phyloP scores from a whole-genome alignment of 2,329 filamentous ascomycete genomes.

The Fusarium pseudoanthophilum region DNA sequence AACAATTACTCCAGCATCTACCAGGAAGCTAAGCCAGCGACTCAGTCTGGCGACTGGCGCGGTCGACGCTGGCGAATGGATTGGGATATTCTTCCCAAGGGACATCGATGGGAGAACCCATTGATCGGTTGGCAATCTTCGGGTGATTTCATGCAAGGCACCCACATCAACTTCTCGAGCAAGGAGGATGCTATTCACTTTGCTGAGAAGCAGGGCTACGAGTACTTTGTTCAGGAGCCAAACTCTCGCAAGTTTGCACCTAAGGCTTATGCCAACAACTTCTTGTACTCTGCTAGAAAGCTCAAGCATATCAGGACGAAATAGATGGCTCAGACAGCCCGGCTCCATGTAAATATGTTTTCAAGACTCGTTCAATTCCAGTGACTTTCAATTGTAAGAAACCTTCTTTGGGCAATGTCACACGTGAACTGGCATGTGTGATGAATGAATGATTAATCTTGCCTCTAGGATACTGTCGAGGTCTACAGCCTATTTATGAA shows the following conservation, averaged over 20 bases:
- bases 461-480: background rate
- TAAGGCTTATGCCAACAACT: conserved; percentile 97
- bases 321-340: conserved; percentile 56
- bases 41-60: conserved; percentile 92
- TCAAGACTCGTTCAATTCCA: conserved; percentile 30
- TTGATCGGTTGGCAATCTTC: conserved; percentile 99
- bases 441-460: background rate
- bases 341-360: conserved; percentile 47
- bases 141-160: conserved; percentile 94
- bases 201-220: conserved; percentile 98
- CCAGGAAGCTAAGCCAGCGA: conserved; percentile 90
- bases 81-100: conserved; percentile 93
- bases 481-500: background rate
- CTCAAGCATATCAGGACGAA: conserved; percentile 88
- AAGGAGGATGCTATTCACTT: conserved; percentile 97
- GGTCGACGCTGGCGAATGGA: conserved; percentile 94
- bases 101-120: conserved; percentile 97
- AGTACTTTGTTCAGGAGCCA: conserved; percentile 98
- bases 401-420: background rate
- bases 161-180: conserved; percentile 85
- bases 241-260: conserved; percentile 86
- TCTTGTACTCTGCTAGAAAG: conserved; percentile 84
- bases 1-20: conserved; percentile 75
- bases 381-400: background rate
- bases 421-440: background rate